phyloP scores from a whole-genome alignment of 83 land plant genomes.

The Picea mariana region DNA sequence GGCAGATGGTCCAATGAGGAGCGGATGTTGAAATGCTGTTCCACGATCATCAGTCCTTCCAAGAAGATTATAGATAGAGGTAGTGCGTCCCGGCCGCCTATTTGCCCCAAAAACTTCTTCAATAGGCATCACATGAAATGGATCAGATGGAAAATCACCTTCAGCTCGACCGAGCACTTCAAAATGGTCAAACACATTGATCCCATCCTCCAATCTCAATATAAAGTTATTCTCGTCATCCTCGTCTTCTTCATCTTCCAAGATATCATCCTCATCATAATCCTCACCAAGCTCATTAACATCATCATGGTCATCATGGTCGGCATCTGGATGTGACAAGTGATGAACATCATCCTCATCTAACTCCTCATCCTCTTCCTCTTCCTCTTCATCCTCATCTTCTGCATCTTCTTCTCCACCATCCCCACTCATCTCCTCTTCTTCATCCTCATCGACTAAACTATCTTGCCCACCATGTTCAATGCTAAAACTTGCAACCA shows the following conservation, averaged over 20 bases:
- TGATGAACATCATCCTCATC: conserved; percentile 94
- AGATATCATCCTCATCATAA: conserved; percentile 89
- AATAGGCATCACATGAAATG: too few relatives aligned
- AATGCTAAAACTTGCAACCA: conserved; percentile 70
- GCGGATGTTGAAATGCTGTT: too few relatives aligned
- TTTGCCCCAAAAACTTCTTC: too few relatives aligned
- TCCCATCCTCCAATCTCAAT: conserved; percentile 91
- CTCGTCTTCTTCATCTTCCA: conserved; percentile 92
- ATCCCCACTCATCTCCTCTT: conserved; percentile 68
- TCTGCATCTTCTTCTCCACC: conserved; percentile 60
- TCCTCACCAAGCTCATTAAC: conserved; percentile 82
- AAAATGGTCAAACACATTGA: conserved; percentile 16
- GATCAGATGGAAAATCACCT: too few relatives aligned
- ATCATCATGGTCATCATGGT: conserved; percentile 91
- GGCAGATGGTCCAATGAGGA: too few relatives aligned
- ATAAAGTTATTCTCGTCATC: conserved; percentile 96
- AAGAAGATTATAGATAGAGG: too few relatives aligned
- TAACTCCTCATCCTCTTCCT: conserved; percentile 62
- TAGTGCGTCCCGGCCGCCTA: too few relatives aligned
- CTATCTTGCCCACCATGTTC: conserved; percentile 68
- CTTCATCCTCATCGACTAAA: conserved; percentile 76
- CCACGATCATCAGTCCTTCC: too few relatives aligned
- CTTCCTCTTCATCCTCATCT: conserved; percentile 82
- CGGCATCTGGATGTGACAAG: conserved; percentile 92
- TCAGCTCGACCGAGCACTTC: too few relatives aligned